Percentiles rank a stretch among this genome's conserved stretches.
phyloP scores from a whole-genome alignment of 345 rosid species.

The Pistacia vera region DNA sequence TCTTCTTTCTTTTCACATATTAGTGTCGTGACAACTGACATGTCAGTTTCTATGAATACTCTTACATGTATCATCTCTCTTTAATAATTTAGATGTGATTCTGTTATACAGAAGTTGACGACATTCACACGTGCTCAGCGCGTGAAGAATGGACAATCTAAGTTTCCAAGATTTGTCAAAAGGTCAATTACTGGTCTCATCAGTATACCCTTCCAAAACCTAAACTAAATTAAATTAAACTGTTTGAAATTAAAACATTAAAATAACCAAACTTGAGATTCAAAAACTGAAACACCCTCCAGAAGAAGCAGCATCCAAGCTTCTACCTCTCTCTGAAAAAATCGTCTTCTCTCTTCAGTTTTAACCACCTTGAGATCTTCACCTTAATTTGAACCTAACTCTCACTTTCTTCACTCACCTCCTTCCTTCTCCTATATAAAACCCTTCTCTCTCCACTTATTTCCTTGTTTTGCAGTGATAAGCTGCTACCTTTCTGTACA shows the following conservation, averaged over 20 bases:
- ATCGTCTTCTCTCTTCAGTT: not conserved
- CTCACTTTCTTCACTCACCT: slow-evolving; percentile 6
- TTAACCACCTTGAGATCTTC: slow-evolving; percentile 24
- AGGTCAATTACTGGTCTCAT: slow-evolving; percentile 33
- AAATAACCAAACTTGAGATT: slow-evolving; percentile 33
- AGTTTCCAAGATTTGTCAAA: slow-evolving; percentile 7
- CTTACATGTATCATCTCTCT: no score
- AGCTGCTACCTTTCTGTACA: not conserved
- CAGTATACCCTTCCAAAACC: not conserved
- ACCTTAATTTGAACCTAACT: not conserved
- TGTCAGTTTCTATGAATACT: no score
- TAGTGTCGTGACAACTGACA: no score
- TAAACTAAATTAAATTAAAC: not conserved
- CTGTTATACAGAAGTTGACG: not conserved
- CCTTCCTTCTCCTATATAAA: not conserved
- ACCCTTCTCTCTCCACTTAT: slow-evolving; percentile 1
- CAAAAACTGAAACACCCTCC: slow-evolving; percentile 20
- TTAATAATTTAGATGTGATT: no score
- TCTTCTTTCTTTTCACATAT: no score
- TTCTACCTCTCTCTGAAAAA: slow-evolving; percentile 19
- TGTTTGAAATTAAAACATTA: not conserved
- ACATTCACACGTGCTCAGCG: slow-evolving; percentile 21
- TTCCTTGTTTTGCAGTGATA: not conserved
- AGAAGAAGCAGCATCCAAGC: slow-evolving; percentile 27
- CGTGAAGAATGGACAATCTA: slow-evolving; percentile 10